These are phyloP conservation scores for Phytophthora fragariaefolia DNA, from an alignment of 352 stramenopile genomes.

Conservation along the genomic window DNA sequence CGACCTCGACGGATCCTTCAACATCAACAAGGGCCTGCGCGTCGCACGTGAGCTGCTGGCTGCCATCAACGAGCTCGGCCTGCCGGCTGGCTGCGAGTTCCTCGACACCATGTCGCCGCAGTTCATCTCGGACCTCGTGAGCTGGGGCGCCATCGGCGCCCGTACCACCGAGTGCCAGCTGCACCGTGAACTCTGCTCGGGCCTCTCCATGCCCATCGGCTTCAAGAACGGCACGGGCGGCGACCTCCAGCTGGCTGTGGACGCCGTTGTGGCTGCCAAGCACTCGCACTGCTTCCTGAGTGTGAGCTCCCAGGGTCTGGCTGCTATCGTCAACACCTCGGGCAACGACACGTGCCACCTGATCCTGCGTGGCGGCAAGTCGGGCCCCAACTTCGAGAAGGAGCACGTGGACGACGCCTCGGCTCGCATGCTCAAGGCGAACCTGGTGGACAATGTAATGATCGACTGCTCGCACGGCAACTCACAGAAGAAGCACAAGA, in stretches of 20 bases:
- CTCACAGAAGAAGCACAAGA: constrained; percentile 90
- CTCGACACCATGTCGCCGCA: constrained; percentile 92
- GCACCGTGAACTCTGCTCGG: constrained; percentile 90
- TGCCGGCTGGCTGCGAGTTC: constrained; percentile 89
- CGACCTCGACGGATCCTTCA: constrained; percentile 90
- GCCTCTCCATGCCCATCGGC: constrained; percentile 91
- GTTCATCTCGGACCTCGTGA: constrained; percentile 91
- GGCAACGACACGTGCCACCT: constrained; percentile 90
- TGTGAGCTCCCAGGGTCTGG: constrained; percentile 86
- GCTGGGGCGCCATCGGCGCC: constrained; percentile 91
- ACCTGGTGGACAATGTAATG: constrained; percentile 88
- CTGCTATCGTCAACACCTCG: constrained; percentile 87
- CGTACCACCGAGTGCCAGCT: constrained; percentile 91
- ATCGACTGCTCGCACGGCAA: constrained; percentile 93
- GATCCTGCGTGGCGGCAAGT: constrained; percentile 89
- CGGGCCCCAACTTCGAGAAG: constrained; percentile 85
- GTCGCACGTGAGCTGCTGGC: constrained; percentile 84
- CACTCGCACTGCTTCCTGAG: constrained; percentile 91
- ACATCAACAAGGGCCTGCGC: constrained; percentile 92
- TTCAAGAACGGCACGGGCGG: constrained; percentile 93
- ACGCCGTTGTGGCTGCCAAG: constrained; percentile 80
- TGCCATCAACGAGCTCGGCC: constrained; percentile 87
- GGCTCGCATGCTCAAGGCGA: constrained; percentile 85
- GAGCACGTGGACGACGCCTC: constrained; percentile 84
- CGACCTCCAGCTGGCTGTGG: constrained; percentile 86